A percentile compares a stretch with the other conserved stretches of the same genome.
Evolutionary conservation across 2,329 filamentous ascomycete genomes (phyloP).

Genomic region (Teratosphaeriaceae sp.): DNA sequence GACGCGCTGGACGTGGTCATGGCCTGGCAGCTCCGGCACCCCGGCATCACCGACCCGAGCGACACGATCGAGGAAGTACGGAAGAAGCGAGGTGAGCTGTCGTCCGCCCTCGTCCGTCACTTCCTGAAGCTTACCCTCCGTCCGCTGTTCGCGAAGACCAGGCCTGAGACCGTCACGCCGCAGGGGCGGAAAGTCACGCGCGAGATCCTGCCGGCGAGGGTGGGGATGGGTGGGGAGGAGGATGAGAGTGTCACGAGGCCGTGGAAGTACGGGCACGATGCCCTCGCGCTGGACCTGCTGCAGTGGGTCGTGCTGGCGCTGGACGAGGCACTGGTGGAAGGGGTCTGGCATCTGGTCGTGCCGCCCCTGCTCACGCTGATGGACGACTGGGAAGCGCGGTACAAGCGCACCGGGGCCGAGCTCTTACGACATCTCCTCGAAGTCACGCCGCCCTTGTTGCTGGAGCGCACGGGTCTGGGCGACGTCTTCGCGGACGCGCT

Average conservation of each 20-base stretch:
- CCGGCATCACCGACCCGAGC: conserved; percentile 52
- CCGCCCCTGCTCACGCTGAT: conserved; percentile 63
- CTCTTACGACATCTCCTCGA: conserved; percentile 51
- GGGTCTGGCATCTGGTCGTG: conserved; percentile 61
- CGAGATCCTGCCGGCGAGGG: conserved; percentile 32
- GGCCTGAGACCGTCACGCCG: conserved; percentile 48
- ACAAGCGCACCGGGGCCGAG: conserved; percentile 51
- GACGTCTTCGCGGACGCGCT: conserved; percentile 63
- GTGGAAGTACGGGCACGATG: conserved; percentile 52
- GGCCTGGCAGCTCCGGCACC: conserved; percentile 83
- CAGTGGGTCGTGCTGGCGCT: conserved; percentile 53
- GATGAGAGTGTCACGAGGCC: conserved; percentile 45
- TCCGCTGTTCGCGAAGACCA: conserved; percentile 57
- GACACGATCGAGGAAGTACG: conserved; percentile 41
- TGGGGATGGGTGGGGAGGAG: conserved; percentile 27
- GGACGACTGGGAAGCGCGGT: conserved; percentile 53
- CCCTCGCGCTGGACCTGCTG: conserved; percentile 50
- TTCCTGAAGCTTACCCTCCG: conserved; percentile 59
- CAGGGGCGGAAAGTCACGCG: conserved; percentile 50
- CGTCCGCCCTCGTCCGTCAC: conserved; percentile 42
- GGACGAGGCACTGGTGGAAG: conserved; percentile 45
- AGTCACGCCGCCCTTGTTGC: conserved; percentile 46
- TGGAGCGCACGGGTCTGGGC: conserved; percentile 58
- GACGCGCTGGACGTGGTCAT: conserved; percentile 71
- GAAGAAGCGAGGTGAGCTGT: conserved; percentile 39